Base-by-base conservation (phyloP, 495 filamentous ascomycete species). In the Pseudoneurospora amorphoporcata region DNA sequence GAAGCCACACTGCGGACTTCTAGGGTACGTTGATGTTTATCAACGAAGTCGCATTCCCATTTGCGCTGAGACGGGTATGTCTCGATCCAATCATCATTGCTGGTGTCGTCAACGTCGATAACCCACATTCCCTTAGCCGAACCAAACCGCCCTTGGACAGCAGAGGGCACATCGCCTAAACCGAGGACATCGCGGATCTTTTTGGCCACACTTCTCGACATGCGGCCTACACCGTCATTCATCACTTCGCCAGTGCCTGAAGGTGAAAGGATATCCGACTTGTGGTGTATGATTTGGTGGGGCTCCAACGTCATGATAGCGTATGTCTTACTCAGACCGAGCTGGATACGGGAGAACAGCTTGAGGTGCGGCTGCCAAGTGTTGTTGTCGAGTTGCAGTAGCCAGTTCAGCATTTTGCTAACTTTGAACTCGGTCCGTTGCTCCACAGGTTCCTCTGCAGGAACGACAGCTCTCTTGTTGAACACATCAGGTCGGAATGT, bases 41-140 rank as follows among this genome's bases (percentile, higher is more conserved):
- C 86, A 0, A 78, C 73, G 0, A 79, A 81, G 74, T 91, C 88
- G 16, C 88, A 88, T 4, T 87, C 78, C 78, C 95, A 94, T 73
- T 98, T 98, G 8, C 89, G 77, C 73, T 98, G 95, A 0, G 92
- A 95, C 6, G 89, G 85, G 3, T 87, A 91, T 8, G 96, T 89
- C 71, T 93, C 88, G 71, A 98, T 93, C 90, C 92, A 97, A 9
- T 86, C 81, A 0, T 84, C 77, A 40, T 80, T 77, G 8, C 71
- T 74, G 4, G 78, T 77, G 72, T 86, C 83, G 8, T 71, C 82
- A 9, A 83, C 83, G 74, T 91, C 89, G 17, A 95, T 85, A 81
- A 94, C 88, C 94, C 95, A 98, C 47, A 98, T 82, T 3, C 95
- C 95, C 80, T 98, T 98, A 1, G 93, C 92, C 7, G 92, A 89